Percentiles rank a stretch among this genome's conserved stretches.
Conservation (phyloP, 75 land plant species). For the Adiantum capillusveneris region DNA sequence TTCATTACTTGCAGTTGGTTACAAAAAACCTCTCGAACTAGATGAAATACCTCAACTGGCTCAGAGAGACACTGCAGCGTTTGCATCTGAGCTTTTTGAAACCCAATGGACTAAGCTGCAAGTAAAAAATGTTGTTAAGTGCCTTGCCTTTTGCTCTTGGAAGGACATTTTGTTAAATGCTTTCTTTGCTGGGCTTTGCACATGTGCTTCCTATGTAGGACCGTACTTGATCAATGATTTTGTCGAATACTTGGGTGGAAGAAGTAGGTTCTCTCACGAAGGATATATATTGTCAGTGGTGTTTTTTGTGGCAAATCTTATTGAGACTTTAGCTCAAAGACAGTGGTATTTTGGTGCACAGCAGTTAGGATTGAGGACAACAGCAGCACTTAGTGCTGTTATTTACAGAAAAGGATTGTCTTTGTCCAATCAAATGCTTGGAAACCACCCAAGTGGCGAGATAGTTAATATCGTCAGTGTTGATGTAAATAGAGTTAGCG, state of each 20-base stretch:
- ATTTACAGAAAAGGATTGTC: conserved; percentile 57
- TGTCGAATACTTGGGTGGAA: conserved; percentile 52
- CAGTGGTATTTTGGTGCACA: conserved; percentile 58
- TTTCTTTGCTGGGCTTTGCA: conserved; percentile 41
- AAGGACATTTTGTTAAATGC: conserved; percentile 63
- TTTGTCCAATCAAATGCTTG: conserved; percentile 19
- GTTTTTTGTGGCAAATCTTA: conserved; percentile 41
- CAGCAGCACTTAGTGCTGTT: conserved; percentile 42
- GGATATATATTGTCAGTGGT: conserved; percentile 43
- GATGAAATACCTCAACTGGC: conserved; percentile 60
- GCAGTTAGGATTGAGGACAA: conserved; percentile 22
- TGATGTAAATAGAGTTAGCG: conserved; percentile 52
- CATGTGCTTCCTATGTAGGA: conserved; percentile 62
- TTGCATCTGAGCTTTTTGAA: conserved; percentile 30
- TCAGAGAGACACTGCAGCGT: conserved; percentile 45
- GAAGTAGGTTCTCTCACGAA: conserved; percentile 14
- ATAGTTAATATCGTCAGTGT: conserved; percentile 54
- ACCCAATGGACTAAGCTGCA: conserved; percentile 20
- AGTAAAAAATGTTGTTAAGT: conserved; percentile 22
- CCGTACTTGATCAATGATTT: conserved; percentile 84
- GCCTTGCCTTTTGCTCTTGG: conserved; percentile 46
- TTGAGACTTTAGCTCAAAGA: conserved; percentile 45
- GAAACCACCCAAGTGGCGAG: conserved; percentile 34
- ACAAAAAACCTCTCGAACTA: conserved; percentile 58
- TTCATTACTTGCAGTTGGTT: conserved; percentile 55